Percentiles rank a stretch among this genome's conserved stretches.
Conservation (phyloP, 805 yeast species). For the Clavispora asparagi region DNA sequence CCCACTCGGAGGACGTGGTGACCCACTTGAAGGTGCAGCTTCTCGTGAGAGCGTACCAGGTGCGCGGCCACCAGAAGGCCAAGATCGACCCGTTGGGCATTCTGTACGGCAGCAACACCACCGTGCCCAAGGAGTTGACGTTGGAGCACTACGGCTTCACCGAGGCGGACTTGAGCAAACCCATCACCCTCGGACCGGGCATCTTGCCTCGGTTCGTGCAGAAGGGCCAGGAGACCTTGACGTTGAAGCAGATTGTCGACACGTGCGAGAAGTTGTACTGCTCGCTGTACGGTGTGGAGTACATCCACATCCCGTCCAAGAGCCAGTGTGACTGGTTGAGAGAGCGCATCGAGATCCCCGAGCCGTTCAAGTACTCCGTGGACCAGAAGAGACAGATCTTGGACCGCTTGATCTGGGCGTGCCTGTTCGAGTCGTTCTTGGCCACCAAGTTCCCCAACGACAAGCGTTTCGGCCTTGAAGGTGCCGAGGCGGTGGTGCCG, state of each 20-base stretch:
- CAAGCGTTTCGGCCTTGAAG: constrained; percentile 97
- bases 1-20: constrained; percentile 58
- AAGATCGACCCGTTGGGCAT: constrained; percentile 93
- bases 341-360: constrained; percentile 90
- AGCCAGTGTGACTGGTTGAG: constrained; percentile 98
- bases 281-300: constrained; percentile 86
- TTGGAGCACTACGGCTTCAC: constrained; percentile 89
- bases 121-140: constrained; percentile 80
- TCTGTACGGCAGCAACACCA: constrained; percentile 68
- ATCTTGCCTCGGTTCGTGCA: constrained; percentile 86
- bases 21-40: constrained; percentile 93
- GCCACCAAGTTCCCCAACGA: constrained; percentile 97
- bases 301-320: constrained; percentile 93
- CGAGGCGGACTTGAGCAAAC: constrained; percentile 75
- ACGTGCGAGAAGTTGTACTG: constrained; percentile 84
- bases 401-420: constrained; percentile 95
- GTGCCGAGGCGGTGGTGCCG: constrained; percentile 94
- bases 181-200: constrained; percentile 94
- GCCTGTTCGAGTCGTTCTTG: constrained; percentile 87
- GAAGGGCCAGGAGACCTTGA: constrained; percentile 57
- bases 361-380: constrained; percentile 71
- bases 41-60: constrained; percentile 97
- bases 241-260: constrained; percentile 71
- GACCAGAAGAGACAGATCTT: constrained; percentile 95
- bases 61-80: constrained; percentile 95